Percentiles rank a stretch among this genome's conserved stretches.
Evolutionary conservation across 371 early-diverging fungal species (phyloP).

Genomic region (Batrachochytrium dendrobatidis): DNA sequence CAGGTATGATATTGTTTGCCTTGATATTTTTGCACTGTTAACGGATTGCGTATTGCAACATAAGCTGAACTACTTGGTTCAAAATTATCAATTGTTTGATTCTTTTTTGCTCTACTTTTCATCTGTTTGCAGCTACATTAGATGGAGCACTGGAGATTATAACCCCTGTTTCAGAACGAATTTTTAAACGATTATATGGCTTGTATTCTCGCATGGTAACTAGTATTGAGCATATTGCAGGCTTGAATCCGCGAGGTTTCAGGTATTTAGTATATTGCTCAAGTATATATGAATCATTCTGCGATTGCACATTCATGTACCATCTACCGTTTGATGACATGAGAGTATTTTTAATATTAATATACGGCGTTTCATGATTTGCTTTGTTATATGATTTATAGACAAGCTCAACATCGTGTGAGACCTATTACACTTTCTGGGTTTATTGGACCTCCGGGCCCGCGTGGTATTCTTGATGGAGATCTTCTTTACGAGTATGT

Average conservation of each 20-base stretch:
- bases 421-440: constrained; percentile 15
- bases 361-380: too few relatives aligned
- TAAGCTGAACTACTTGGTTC: not conserved
- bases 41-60: constrained; percentile 5
- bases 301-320: not conserved
- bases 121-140: constrained; percentile 38
- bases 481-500: constrained; percentile 71
- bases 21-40: too few relatives aligned
- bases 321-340: constrained; percentile 6
- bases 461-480: constrained; percentile 67
- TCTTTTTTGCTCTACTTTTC: not conserved
- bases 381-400: constrained; percentile 6
- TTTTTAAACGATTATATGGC: constrained; percentile 75
- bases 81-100: not conserved
- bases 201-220: constrained; percentile 73
- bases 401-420: constrained; percentile 20
- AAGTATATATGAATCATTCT: constrained; percentile 2
- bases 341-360: constrained; percentile 7
- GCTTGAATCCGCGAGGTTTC: constrained; percentile 87
- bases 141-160: constrained; percentile 67
- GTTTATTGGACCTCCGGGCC: constrained; percentile 20
- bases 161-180: constrained; percentile 81
- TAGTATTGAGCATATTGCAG: constrained; percentile 73
- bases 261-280: constrained; percentile 20
- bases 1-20: too few relatives aligned